Percentiles rank a stretch among this genome's conserved stretches.
Conservation (phyloP, 257 asterid genomes). For the Parsonsia alboflavescens region DNA sequence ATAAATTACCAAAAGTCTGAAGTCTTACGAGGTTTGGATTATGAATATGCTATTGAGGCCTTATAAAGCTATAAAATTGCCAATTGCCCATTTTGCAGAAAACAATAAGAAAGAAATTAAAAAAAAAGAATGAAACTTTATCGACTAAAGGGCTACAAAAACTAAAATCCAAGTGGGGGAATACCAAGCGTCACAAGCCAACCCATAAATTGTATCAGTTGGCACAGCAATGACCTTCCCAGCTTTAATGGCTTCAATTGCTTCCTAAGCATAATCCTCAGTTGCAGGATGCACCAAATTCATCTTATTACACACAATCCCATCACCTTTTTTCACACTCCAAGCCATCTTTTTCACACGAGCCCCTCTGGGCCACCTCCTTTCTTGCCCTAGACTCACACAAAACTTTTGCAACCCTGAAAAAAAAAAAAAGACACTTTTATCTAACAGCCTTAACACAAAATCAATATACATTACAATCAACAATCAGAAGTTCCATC, state of each 20-base stretch:
- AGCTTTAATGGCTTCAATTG: slow-evolving; percentile 60
- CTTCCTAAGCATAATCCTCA: slow-evolving; percentile 55
- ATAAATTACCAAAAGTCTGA: background rate
- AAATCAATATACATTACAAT: background rate
- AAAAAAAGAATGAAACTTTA: background rate
- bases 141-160: background rate
- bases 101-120: background rate
- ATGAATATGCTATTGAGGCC: background rate
- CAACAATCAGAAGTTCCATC: background rate
- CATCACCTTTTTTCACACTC: slow-evolving; percentile 39
- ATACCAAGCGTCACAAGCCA: slow-evolving; percentile 98
- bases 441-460: background rate
- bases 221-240: slow-evolving; percentile 89
- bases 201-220: slow-evolving; percentile 90
- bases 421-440: background rate
- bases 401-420: slow-evolving; percentile 29
- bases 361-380: slow-evolving; percentile 31
- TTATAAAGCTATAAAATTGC: background rate
- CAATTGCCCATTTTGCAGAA: background rate
- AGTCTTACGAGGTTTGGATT: background rate
- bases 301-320: slow-evolving; percentile 26
- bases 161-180: background rate
- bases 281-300: slow-evolving; percentile 58
- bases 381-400: slow-evolving; percentile 19
- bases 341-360: slow-evolving; percentile 36